Evolutionary conservation across 2,329 filamentous ascomycete genomes (phyloP), one percentile per base, ranked within the genome.

Genomic region (Cytospora leucostoma): DNA sequence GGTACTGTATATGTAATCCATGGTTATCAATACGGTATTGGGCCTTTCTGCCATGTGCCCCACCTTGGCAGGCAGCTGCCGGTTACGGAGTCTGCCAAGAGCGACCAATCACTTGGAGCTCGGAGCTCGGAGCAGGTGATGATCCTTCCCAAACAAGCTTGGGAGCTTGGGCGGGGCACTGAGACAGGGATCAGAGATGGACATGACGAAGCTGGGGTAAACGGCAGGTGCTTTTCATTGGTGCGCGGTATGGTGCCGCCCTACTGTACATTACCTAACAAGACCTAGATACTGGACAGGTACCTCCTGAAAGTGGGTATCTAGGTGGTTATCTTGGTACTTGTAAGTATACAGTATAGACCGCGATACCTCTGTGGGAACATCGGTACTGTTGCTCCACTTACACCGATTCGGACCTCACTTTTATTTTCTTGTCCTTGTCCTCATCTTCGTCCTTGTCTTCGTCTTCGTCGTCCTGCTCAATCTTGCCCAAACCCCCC

Each of bases 161-260:
- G 44, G 44, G 44, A 47, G 44, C 44, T 47, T 47, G 44, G 44
- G 44, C 44, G 44, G 44, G 44, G 3, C 44, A 47, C n/a, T 19
- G 7, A 19, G 10, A 21, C 44, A 19, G n/a, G 50, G 13, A 34
- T 34, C 5, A 17, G 50, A 11, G 10, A 5, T 38, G 27, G 27
- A 4, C 17, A 38, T 33, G 55, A 56, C 38, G 55, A 56, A 56
- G 32, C 55, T 56, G 55, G 55, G 55, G 55, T 56, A 49, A 13
- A 34, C 38, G 15, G 11, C 15, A n/a, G 7, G 4, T 47, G 37
- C 37, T 33, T 17, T 13, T 34, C 4, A 56, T 56, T 56, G 55
- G 55, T 13, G 44, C n/a, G 40, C n/a, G 21, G 44, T n/a, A n/a
- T n/a, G n/a, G n/a, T n/a, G n/a, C n/a, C n/a, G n/a, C n/a, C n/a